phyloP scores from a whole-genome alignment of 2,329 filamentous ascomycete genomes.

The Ambrosiella beaveri region DNA sequence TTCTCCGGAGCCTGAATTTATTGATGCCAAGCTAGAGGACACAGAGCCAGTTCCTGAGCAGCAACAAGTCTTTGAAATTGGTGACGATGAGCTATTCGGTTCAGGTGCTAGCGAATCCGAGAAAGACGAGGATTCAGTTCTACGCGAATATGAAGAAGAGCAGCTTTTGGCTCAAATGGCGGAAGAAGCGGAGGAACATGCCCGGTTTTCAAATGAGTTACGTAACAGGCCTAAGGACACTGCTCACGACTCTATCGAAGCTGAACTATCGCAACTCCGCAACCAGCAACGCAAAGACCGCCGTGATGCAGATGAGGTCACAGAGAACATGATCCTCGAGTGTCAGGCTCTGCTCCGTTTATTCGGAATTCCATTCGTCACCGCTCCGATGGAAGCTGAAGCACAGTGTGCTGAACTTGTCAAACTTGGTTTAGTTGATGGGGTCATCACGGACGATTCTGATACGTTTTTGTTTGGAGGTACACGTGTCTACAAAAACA shows the following conservation, averaged over 20 bases:
- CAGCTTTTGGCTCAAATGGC: conserved; percentile 75
- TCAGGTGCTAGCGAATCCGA: conserved; percentile 17
- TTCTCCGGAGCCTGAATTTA: too few relatives aligned
- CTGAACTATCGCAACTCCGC: conserved; percentile 69
- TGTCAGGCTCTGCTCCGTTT: conserved; percentile 79
- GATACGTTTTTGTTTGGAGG: conserved; percentile 96
- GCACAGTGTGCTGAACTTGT: conserved; percentile 93
- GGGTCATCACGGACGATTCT: conserved; percentile 93
- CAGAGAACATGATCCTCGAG: conserved; percentile 86
- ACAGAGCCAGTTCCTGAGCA: conserved; percentile 2
- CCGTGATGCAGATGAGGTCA: conserved; percentile 90
- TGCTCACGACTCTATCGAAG: conserved; percentile 65
- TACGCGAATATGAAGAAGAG: conserved; percentile 81
- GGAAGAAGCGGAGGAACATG: conserved; percentile 83
- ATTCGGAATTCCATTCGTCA: conserved; percentile 92
- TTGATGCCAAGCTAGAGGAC: too few relatives aligned
- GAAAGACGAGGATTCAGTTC: conserved; percentile 49
- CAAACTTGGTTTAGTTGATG: conserved; percentile 71
- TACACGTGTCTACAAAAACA: conserved; percentile 95
- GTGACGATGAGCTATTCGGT: conserved; percentile 27
- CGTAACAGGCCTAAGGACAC: conserved; percentile 57
- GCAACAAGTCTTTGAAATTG: conserved; percentile 12
- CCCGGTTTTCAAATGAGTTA: conserved; percentile 73
- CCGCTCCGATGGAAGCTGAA: conserved; percentile 96
- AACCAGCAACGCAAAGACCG: conserved; percentile 94